Evolutionary conservation across 2,329 filamentous ascomycete genomes (phyloP).

Genomic region (Venturia nashicola): DNA sequence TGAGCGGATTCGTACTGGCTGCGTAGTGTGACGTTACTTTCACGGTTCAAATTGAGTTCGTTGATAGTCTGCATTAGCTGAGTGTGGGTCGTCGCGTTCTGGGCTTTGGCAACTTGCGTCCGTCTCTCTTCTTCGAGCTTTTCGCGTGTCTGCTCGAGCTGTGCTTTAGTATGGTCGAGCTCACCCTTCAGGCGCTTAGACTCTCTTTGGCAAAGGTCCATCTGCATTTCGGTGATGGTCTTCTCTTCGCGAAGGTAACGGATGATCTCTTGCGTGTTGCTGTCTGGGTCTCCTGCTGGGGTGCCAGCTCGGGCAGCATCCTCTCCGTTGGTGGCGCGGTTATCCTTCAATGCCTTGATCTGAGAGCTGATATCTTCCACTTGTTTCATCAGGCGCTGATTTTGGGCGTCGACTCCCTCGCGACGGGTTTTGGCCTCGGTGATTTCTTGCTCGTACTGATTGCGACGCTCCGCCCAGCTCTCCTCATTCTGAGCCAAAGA

Average conservation of each 20-base stretch:
- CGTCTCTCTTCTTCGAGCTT: slow-evolving; percentile 86
- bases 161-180: slow-evolving; percentile 71
- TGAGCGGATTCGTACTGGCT: slow-evolving; percentile 75
- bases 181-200: slow-evolving; percentile 81
- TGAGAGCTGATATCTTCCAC: slow-evolving; percentile 73
- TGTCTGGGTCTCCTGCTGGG: slow-evolving; percentile 40
- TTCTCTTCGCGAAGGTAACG: slow-evolving; percentile 88
- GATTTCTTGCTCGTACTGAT: slow-evolving; percentile 74
- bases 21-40: slow-evolving; percentile 84
- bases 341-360: slow-evolving; percentile 68
- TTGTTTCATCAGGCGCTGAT: slow-evolving; percentile 80
- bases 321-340: slow-evolving; percentile 42
- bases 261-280: slow-evolving; percentile 79
- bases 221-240: slow-evolving; percentile 95
- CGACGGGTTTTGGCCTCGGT: slow-evolving; percentile 64
- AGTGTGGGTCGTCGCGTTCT: slow-evolving; percentile 66
- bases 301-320: slow-evolving; percentile 20
- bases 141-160: slow-evolving; percentile 78
- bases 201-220: slow-evolving; percentile 80
- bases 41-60: slow-evolving; percentile 88
- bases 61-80: slow-evolving; percentile 91
- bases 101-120: slow-evolving; percentile 58
- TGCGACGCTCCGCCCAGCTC: slow-evolving; percentile 75
- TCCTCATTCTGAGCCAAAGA: slow-evolving; percentile 68
- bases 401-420: slow-evolving; percentile 78